Percentiles rank a stretch among this genome's conserved stretches.
Evolutionary conservation across 2,329 filamentous ascomycete species (phyloP).

Genomic region (Metarhizium rileyi): DNA sequence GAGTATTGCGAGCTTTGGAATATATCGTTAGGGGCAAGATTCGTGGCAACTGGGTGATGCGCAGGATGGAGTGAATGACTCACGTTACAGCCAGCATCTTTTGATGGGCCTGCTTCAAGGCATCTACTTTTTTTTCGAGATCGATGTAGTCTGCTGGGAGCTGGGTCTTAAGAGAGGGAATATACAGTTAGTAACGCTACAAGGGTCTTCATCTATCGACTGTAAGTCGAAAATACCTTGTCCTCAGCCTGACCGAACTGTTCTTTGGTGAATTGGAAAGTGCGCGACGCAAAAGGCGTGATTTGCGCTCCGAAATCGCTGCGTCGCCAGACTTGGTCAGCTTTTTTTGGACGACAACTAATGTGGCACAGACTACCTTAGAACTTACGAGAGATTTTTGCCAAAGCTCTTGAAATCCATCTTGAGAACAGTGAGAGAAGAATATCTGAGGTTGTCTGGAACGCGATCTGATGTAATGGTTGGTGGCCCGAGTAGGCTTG

Average conservation of each 20-base stretch:
- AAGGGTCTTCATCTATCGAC: background rate
- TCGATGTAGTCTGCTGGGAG: slow-evolving; percentile 96
- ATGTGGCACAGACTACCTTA: background rate
- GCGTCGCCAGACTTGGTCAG: slow-evolving; percentile 14
- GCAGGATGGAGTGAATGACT: slow-evolving; percentile 28
- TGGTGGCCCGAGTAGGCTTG: background rate
- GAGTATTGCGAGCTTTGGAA: slow-evolving; percentile 73
- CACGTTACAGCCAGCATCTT: slow-evolving; percentile 96
- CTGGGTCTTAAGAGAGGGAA: slow-evolving; percentile 56
- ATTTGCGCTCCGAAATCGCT: slow-evolving; percentile 66
- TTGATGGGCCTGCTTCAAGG: slow-evolving; percentile 91
- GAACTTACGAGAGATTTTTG: slow-evolving; percentile 44
- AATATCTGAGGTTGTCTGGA: background rate
- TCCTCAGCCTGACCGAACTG: slow-evolving; percentile 91
- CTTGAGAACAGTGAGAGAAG: slow-evolving; percentile 9
- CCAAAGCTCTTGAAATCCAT: slow-evolving; percentile 53
- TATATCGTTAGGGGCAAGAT: background rate
- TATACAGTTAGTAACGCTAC: background rate
- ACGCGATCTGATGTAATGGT: background rate
- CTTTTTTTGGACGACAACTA: slow-evolving; percentile 5
- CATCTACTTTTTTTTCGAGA: slow-evolving; percentile 97
- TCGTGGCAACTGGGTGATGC: slow-evolving; percentile 12
- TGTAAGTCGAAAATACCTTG: slow-evolving; percentile 49
- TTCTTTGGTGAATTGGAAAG: slow-evolving; percentile 96
- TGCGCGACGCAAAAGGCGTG: slow-evolving; percentile 86